Conservation (phyloP, 2,329 filamentous ascomycete species). For the Pestalotiopsis sp. region DNA sequence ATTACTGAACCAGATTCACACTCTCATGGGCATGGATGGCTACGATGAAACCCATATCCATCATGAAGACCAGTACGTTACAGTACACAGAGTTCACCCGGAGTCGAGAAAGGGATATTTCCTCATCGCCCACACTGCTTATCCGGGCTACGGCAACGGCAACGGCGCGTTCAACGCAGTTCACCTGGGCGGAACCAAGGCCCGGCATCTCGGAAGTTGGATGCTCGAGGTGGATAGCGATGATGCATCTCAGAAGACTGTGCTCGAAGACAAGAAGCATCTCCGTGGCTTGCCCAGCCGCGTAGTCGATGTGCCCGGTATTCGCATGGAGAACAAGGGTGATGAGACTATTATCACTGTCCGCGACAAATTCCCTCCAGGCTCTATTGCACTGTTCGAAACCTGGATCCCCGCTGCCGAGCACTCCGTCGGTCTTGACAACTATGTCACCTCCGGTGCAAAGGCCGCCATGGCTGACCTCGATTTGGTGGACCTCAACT, state of each 20-base stretch:
- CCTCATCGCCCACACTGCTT: slow-evolving; percentile 93
- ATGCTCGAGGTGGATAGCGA: slow-evolving; percentile 85
- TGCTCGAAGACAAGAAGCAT: slow-evolving; percentile 68
- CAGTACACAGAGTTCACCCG: slow-evolving; percentile 92
- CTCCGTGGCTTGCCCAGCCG: slow-evolving; percentile 84
- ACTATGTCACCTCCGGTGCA: slow-evolving; percentile 81
- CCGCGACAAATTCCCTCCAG: slow-evolving; percentile 83
- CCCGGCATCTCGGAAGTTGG: slow-evolving; percentile 87
- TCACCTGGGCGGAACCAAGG: slow-evolving; percentile 80
- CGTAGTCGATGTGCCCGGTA: slow-evolving; percentile 73
- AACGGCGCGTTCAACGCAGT: slow-evolving; percentile 82
- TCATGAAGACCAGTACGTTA: slow-evolving; percentile 94
- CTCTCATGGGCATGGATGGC: slow-evolving; percentile 90
- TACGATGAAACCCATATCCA: slow-evolving; percentile 97
- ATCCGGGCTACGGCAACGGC: slow-evolving; percentile 84
- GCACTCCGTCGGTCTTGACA: slow-evolving; percentile 81
- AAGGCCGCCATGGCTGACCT: slow-evolving; percentile 77
- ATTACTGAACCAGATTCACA: slow-evolving; percentile 91
- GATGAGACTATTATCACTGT: slow-evolving; percentile 80
- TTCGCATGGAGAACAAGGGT: slow-evolving; percentile 71
- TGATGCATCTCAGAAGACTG: slow-evolving; percentile 66
- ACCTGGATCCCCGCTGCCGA: slow-evolving; percentile 92
- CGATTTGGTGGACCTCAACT: slow-evolving; percentile 84
- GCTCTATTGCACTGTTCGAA: slow-evolving; percentile 93
- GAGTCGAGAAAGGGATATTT: slow-evolving; percentile 93